phyloP scores from a whole-genome alignment of 2,329 filamentous ascomycete species.

The Paecilomyces niveus region DNA sequence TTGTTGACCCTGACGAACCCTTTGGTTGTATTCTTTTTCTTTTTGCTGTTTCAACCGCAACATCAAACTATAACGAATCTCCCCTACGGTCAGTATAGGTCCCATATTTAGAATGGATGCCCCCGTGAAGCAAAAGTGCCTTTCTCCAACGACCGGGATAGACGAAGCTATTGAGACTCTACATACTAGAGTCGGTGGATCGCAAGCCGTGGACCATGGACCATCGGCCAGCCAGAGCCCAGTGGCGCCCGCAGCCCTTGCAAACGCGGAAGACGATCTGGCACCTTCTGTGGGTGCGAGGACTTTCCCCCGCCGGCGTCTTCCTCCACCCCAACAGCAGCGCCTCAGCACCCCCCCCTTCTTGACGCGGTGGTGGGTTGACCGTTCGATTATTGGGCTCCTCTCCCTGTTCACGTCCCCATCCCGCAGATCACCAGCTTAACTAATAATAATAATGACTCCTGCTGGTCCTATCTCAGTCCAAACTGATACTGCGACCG shows the following conservation, averaged over 20 bases:
- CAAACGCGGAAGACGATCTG: constrained; percentile 2
- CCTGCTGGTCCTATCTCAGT: no score
- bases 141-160: not conserved
- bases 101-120: no score
- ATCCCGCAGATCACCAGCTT: no score
- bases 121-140: not conserved
- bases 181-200: not conserved
- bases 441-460: no score
- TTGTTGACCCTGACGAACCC: no score
- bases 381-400: no score
- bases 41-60: not conserved
- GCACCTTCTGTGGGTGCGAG: not conserved
- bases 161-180: not conserved
- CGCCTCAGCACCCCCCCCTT: not conserved
- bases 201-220: not conserved
- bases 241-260: constrained; percentile 1
- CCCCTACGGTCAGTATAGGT: not conserved
- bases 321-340: not conserved
- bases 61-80: not conserved
- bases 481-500: not conserved
- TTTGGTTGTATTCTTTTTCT: not conserved
- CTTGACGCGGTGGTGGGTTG: not conserved
- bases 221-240: not conserved
- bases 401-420: no score
- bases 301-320: not conserved